Evolutionary conservation across 2,329 filamentous ascomycete species (phyloP).

Genomic region (Cercospora sojina): DNA sequence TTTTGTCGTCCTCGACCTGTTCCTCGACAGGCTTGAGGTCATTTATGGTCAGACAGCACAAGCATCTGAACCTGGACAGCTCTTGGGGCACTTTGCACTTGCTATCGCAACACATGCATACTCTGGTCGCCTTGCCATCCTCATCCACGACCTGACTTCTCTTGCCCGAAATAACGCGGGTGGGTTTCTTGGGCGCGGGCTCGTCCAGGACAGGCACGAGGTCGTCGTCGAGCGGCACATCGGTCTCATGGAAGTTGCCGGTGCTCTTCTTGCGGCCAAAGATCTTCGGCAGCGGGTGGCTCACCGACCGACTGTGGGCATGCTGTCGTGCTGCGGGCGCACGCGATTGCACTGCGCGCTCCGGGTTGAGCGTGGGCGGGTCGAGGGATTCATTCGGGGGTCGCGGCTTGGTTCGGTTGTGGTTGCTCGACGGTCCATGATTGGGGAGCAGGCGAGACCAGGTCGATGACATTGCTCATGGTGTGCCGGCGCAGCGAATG

Average conservation of each 20-base stretch:
- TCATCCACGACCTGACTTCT: constrained; percentile 38
- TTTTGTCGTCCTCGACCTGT: constrained; percentile 25
- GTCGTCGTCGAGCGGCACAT: constrained; percentile 47
- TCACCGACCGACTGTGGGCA: constrained; percentile 62
- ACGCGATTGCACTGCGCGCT: constrained; percentile 22
- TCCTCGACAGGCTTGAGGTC: constrained; percentile 55
- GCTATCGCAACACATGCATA: constrained; percentile 83
- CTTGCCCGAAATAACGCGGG: constrained; percentile 34
- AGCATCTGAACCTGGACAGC: constrained; percentile 74
- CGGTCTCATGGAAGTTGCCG: constrained; percentile 39
- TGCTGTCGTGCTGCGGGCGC: constrained; percentile 27
- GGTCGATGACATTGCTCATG: constrained; percentile 34
- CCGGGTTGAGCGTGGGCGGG: constrained; percentile 29
- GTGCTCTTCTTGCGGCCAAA: constrained; percentile 60
- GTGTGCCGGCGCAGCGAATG: background rate
- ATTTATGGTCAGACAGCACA: constrained; percentile 81
- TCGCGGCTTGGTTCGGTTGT: constrained; percentile 27
- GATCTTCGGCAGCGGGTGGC: constrained; percentile 74
- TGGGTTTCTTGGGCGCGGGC: constrained; percentile 32
- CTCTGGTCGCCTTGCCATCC: constrained; percentile 63
- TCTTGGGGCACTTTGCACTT: constrained; percentile 75
- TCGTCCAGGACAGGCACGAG: constrained; percentile 42
- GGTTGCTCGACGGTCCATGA: constrained; percentile 16
- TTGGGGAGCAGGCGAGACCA: constrained; percentile 36
- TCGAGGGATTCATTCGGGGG: constrained; percentile 24